Evolutionary conservation across 164 flowering plant species (phyloP).

Genomic region (Chimonanthus praecox): DNA sequence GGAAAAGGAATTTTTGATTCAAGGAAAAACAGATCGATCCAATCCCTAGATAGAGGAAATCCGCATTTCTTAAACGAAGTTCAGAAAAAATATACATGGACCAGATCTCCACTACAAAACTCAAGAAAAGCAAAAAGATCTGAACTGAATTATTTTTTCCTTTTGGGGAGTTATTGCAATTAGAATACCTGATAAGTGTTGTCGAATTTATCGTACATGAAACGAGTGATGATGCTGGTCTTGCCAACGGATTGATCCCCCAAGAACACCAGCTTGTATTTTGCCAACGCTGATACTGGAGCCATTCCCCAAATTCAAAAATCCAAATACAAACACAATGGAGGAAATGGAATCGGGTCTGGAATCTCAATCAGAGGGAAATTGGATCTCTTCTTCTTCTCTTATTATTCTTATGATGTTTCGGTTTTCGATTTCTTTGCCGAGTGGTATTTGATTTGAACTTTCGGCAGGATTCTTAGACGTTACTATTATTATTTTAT

Average conservation of each 20-base stretch:
- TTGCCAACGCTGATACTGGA: conserved; percentile 69
- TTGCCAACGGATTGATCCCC: conserved; percentile 90
- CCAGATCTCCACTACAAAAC: background rate
- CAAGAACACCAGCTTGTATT: conserved; percentile 74
- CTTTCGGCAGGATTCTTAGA: too few species aligned
- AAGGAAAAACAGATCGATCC: background rate
- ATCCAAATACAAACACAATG: background rate
- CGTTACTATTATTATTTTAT: too few species aligned
- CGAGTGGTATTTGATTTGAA: too few species aligned
- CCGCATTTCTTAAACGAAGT: background rate
- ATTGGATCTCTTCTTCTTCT: background rate
- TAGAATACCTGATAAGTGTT: conserved; percentile 74
- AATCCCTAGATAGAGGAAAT: background rate
- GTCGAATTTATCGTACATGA: conserved; percentile 90
- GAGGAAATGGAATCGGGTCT: background rate
- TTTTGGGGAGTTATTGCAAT: background rate
- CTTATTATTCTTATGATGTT: too few species aligned
- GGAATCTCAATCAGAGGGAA: background rate
- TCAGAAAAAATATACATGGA: background rate
- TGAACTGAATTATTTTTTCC: background rate
- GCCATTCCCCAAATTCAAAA: conserved; percentile 37
- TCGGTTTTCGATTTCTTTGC: too few species aligned
- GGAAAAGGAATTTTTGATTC: background rate
- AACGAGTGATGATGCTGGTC: conserved; percentile 86
- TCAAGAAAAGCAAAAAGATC: background rate